These are phyloP conservation scores for Eucalyptus pauciflora DNA, from an alignment of 345 rosid species.

Conservation along the genomic window DNA sequence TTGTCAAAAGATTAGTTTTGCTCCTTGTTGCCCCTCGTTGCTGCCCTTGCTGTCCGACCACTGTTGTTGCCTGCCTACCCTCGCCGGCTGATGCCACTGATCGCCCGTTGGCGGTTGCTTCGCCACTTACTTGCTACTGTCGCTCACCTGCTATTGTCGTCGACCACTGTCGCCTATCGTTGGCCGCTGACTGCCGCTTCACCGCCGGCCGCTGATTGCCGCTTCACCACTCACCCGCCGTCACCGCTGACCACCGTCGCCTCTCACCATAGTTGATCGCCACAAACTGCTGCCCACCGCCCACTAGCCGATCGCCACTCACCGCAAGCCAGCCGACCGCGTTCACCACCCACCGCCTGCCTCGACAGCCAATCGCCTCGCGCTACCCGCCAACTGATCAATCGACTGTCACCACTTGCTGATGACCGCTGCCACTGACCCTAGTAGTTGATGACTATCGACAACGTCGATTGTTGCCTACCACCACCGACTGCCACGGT, in stretches of 20 bases:
- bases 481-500: fast-evolving
- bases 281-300: too few species aligned
- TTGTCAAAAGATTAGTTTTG: too few species aligned
- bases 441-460: fast-evolving
- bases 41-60: fast-evolving
- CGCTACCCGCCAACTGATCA: fast-evolving
- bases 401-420: fast-evolving
- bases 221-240: fast-evolving
- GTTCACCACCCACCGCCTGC: fast-evolving
- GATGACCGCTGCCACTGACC: fast-evolving
- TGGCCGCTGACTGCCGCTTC: fast-evolving
- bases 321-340: fast-evolving
- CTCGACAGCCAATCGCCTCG: fast-evolving
- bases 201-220: fast-evolving
- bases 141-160: fast-evolving
- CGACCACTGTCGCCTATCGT: fast-evolving
- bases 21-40: fast-evolving
- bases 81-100: fast-evolving
- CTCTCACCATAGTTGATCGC: too few species aligned
- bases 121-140: fast-evolving
- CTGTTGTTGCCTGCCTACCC: fast-evolving
- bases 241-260: fast-evolving
- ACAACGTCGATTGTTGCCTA: fast-evolving
- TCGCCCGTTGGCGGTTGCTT: fast-evolving
- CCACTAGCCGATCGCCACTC: fast-evolving